Percentiles rank a stretch among this genome's conserved stretches.
Evolutionary conservation across 1,284 basidiomycete genomes (phyloP).

Genomic region (Microbotryomycetes sp.): DNA sequence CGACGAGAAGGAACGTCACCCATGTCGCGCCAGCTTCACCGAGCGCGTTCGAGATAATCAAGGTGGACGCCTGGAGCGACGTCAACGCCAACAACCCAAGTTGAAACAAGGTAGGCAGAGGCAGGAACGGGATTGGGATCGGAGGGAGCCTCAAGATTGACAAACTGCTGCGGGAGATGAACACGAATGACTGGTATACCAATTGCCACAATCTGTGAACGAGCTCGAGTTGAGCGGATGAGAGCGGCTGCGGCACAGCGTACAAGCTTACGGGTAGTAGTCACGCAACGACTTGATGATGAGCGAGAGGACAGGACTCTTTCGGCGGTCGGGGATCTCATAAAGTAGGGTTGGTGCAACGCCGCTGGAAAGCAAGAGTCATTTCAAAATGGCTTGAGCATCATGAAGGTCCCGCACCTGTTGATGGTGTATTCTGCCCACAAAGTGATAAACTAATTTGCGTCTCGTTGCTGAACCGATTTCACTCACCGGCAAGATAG

Average conservation of each 20-base stretch:
- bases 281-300: slow-evolving; percentile 80
- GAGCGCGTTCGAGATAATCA: slow-evolving; percentile 11
- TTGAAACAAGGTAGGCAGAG: slow-evolving; percentile 50
- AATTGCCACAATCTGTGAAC: slow-evolving; percentile 37
- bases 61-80: slow-evolving; percentile 16
- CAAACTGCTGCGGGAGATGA: slow-evolving; percentile 87
- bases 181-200: slow-evolving; percentile 71
- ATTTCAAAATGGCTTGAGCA: not conserved
- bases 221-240: not conserved
- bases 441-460: not conserved
- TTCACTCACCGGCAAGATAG: slow-evolving; percentile 56
- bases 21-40: slow-evolving; percentile 29
- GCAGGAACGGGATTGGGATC: slow-evolving; percentile 61
- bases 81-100: slow-evolving; percentile 28
- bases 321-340: slow-evolving; percentile 60
- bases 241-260: not conserved
- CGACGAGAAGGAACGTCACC: slow-evolving; percentile 17
- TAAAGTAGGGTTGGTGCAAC: slow-evolving; percentile 87
- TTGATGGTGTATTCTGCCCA: slow-evolving; percentile 32
- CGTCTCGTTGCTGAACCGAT: not conserved
- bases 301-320: slow-evolving; percentile 57
- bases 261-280: slow-evolving; percentile 81
- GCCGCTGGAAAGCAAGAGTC: slow-evolving; percentile 48
- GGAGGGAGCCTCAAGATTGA: slow-evolving; percentile 73
- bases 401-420: not conserved